These are phyloP conservation scores for Calycina herbarum DNA, from an alignment of 2,329 filamentous ascomycete species.

Conservation along the genomic window DNA sequence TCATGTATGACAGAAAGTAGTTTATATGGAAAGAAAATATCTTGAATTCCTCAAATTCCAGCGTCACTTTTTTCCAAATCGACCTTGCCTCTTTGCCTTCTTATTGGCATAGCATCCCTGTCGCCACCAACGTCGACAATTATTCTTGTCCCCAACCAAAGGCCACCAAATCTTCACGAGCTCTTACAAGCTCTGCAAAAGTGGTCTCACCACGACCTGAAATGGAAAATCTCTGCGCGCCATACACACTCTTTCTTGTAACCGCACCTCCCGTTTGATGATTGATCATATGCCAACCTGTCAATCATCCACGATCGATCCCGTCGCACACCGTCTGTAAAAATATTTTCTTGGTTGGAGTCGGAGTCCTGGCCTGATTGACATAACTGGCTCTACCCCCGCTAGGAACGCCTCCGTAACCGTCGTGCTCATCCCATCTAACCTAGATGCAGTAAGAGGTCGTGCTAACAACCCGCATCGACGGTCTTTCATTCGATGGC, in stretches of 20 bases:
- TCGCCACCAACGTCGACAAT: slow-evolving; percentile 25
- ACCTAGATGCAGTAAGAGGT: slow-evolving; percentile 16
- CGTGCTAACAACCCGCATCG: slow-evolving; percentile 13
- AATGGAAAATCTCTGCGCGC: neutral
- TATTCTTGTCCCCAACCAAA: slow-evolving; percentile 20
- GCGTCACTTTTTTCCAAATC: neutral
- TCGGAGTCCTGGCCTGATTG: neutral
- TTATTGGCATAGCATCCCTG: slow-evolving; percentile 21
- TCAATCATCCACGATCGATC: slow-evolving; percentile 5
- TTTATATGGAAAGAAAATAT: neutral
- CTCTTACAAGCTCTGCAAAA: slow-evolving; percentile 10
- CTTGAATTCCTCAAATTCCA: neutral
- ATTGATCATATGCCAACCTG: neutral
- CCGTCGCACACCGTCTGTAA: neutral
- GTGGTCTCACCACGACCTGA: neutral
- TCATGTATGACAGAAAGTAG: neutral
- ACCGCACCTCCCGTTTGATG: neutral
- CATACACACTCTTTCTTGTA: slow-evolving; percentile 2
- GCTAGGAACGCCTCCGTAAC: slow-evolving; percentile 9
- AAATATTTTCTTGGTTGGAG: neutral
- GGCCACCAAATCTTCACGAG: slow-evolving; percentile 5
- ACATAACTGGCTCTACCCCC: neutral
- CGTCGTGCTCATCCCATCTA: slow-evolving; percentile 9
- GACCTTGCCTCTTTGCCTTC: slow-evolving; percentile 5
- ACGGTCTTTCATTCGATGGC: slow-evolving; percentile 11